Evolutionary conservation across 768 basidiomycete genomes (phyloP), one percentile per base, ranked within the genome.

Genomic region (Xerocomus potaroensis): DNA sequence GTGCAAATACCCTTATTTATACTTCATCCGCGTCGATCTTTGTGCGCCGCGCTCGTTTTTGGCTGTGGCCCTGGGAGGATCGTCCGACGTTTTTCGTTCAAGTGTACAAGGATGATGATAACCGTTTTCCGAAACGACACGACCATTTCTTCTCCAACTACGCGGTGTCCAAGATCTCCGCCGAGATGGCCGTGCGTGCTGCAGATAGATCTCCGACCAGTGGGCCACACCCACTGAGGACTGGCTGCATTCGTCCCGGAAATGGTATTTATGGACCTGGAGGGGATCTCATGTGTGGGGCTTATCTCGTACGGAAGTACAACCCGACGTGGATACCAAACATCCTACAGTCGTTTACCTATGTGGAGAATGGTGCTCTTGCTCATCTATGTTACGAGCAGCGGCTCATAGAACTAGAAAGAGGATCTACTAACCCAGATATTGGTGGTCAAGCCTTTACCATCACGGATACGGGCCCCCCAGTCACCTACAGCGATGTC

Each of bases 121-220:
- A 46, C 21, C 55, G 62, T 11, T 53, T 78, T 2, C 82, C 83
- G 8, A 76, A 70, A 55, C 66, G 60, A 5, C 83, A 85, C 53
- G 65, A 74, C 12, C 71, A 83, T 11, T 84, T 81, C 61, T 88
- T 87, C 65, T 89, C 87, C 11, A 90, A 89, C 60, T 90, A 90
- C 47, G 84, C 87, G 0, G 76, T 69, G 19, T 79, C 83, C 32
- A 90, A 90, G 60, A 56, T 68, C 8, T 63, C 69, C 22, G 86
- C 78, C 1, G 87, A 90, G 59, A 52, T 51, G 29, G 57, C 63
- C 10, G 76, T 81, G 11, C 66, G 75, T 43, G 53, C 57, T 53
- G 61, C 77, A 62, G 54, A 77, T 67, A 44, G 65, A 48, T 59
- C 67, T n/a, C 48, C 55, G 2, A 65, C 68, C 4, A 61, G 49